Base-by-base conservation (phyloP, 768 basidiomycete species). In the Peribolospora baueri region DNA sequence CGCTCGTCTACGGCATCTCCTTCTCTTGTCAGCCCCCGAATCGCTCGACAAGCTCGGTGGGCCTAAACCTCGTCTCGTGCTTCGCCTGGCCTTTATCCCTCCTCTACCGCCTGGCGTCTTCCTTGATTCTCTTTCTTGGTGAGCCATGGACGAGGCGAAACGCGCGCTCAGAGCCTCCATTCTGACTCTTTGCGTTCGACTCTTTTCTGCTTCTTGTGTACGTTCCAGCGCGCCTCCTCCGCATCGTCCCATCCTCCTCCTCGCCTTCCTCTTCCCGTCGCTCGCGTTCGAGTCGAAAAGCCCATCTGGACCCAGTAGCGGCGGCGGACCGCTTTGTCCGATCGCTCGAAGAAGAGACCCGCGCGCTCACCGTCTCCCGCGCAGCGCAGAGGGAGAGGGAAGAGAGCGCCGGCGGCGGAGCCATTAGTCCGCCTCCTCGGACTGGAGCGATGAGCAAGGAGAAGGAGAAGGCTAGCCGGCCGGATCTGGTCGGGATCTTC, bases 311-410 rank as follows among this genome's bases (percentile, higher is more conserved):
- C 58, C 68, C 75, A 3, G 68, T 69, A n/a, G 71, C 75, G 11
- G 79, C 76, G 0, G 73, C 76, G 0, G 84, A 84, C 58, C 72
- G 79, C 38, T 86, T 83, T 81, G 72, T 90, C 13, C 74, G 78
- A 25, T 76, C 79, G 40, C 72, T 88, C 4, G 84, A 90, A 65
- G 83, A 86, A 57, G 82, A 84, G 64, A 85, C 84, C 0, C 84
- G 84, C 4, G 83, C 82, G 0, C 68, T 78, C 11, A 76, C 72
- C 54, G 69, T 80, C 48, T 74, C 74, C 50, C 70, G 72, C 25
- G 58, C 55, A 25, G 38, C 45, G 7, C 50, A 55, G 50, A 46
- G 38, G 48, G 67, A 9, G 62, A 67, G 1, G 66, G 63, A 68
- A n/a, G 67, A 25, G 25, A 25, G 68, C 13, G 65, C 71, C 6